These are phyloP conservation scores for Cucumis variabilis DNA, from an alignment of 331 rosid species.

Conservation along the genomic window DNA sequence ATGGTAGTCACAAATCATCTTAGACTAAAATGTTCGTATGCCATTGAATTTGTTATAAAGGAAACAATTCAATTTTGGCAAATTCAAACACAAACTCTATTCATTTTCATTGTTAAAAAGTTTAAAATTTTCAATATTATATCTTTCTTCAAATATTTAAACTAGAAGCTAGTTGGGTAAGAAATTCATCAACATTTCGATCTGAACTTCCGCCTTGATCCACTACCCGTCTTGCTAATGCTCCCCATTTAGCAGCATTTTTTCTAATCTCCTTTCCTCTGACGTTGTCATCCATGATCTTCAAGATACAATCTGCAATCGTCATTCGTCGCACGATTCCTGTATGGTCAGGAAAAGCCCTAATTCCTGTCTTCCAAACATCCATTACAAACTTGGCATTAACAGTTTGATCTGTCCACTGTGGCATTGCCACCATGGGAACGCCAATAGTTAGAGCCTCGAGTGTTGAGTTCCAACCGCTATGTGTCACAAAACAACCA, in stretches of 20 bases:
- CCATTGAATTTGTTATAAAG: too few relatives aligned
- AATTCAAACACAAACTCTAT: too few relatives aligned
- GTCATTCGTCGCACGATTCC: constrained; percentile 39
- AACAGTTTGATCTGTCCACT: constrained; percentile 45
- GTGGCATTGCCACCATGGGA: constrained; percentile 54
- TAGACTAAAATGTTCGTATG: too few relatives aligned
- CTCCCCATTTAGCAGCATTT: constrained; percentile 43
- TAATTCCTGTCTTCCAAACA: constrained; percentile 54
- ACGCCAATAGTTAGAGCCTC: constrained; percentile 65
- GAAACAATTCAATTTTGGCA: too few relatives aligned
- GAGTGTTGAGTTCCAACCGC: constrained; percentile 38
- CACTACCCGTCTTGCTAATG: constrained; percentile 39
- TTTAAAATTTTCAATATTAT: too few relatives aligned
- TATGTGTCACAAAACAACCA: constrained; percentile 60
- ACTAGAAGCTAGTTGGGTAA: not conserved
- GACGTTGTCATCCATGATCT: constrained; percentile 38
- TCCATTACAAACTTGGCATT: constrained; percentile 53
- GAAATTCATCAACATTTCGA: not conserved
- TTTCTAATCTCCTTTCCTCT: constrained; percentile 39
- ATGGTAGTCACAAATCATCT: too few relatives aligned
- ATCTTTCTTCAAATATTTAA: not conserved
- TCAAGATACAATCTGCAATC: constrained; percentile 36
- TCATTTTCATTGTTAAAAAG: too few relatives aligned
- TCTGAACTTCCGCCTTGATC: constrained; percentile 47
- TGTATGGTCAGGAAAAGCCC: constrained; percentile 30